Evolutionary conservation across 2,329 filamentous ascomycete genomes (phyloP), one percentile per base, ranked within the genome.

Genomic region (Trematosphaeria pertusa): DNA sequence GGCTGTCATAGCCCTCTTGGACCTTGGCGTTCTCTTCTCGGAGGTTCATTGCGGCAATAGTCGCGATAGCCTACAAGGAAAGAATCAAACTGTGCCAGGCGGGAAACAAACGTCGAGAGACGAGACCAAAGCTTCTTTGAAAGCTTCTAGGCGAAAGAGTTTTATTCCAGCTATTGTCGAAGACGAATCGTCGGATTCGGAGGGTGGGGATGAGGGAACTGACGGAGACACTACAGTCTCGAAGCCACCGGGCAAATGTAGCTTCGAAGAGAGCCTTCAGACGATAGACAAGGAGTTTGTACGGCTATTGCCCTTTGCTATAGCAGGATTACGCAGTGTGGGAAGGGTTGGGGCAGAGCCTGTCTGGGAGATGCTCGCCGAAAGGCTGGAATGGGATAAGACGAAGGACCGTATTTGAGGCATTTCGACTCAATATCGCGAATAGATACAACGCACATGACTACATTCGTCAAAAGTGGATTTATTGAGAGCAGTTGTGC

Each of bases 311-410:
- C 76, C 81, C 0, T 96, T 96, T 67, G 78, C 94, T 11, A 81
- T 81, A 2, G 84, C 86, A 38, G 91, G 89, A 0, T 67, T 97
- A 53, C 83, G 87, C 43, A 87, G 87, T 8, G 83, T 94, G 8
- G 86, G 89, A 38, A 81, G 91, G 58, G 88, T 87, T 24, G 87
- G 88, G 37, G 84, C 84, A 20, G 85, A 89, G 72, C 79, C 62
- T 64, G 81, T 86, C 65, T 93, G 91, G 88, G 89, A 94, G 70
- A 84, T 88, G 49, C 68, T 96, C 50, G 90, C 88, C 0, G 90
- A 96, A 69, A 88, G 87, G 76, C 71, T 96, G 34, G 87, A 92
- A 59, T 78, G 78, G 62, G 74, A 64, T 39, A 54, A 49, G 28
- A 54, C 43, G 37, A 53, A 41, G 21, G 49, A 54, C 6, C 19